These are phyloP conservation scores for Bryoglossum gracile DNA, from an alignment of 495 filamentous ascomycete genomes.

Conservation along the genomic window DNA sequence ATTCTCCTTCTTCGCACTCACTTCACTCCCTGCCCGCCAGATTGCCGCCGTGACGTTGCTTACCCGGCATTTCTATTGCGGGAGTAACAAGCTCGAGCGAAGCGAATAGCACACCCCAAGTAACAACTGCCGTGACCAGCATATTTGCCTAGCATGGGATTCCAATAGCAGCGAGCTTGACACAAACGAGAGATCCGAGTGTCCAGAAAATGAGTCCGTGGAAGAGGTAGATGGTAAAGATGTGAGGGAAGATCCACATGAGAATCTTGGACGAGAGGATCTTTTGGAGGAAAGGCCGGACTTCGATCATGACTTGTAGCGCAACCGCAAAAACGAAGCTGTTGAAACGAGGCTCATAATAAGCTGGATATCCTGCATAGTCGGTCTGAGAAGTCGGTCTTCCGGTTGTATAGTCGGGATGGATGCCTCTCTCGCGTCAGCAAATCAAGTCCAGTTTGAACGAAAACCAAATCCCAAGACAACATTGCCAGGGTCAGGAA, in stretches of 20 bases:
- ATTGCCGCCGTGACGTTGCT: neutral
- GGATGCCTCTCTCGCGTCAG: constrained; percentile 30
- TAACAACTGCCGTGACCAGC: constrained; percentile 14
- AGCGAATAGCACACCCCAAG: constrained; percentile 12
- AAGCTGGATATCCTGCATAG: constrained; percentile 28
- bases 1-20: neutral
- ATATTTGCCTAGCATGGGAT: constrained; percentile 25
- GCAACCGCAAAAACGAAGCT: constrained; percentile 30
- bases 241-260: constrained; percentile 35
- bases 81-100: neutral
- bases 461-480: constrained; percentile 26
- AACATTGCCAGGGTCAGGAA: constrained; percentile 17
- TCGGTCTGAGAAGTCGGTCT: constrained; percentile 24
- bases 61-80: neutral
- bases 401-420: constrained; percentile 30
- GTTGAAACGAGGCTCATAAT: constrained; percentile 35
- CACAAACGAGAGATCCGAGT: constrained; percentile 26
- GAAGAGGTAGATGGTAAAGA: constrained; percentile 39
- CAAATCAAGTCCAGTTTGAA: constrained; percentile 22
- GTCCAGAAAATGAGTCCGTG: constrained; percentile 37
- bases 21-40: neutral
- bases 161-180: constrained; percentile 12
- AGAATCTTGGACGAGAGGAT: constrained; percentile 27
- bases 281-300: constrained; percentile 29
- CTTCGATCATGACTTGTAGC: constrained; percentile 33